These are phyloP conservation scores for Leccinum longicurvipes DNA, from an alignment of 768 basidiomycete genomes.

Conservation along the genomic window DNA sequence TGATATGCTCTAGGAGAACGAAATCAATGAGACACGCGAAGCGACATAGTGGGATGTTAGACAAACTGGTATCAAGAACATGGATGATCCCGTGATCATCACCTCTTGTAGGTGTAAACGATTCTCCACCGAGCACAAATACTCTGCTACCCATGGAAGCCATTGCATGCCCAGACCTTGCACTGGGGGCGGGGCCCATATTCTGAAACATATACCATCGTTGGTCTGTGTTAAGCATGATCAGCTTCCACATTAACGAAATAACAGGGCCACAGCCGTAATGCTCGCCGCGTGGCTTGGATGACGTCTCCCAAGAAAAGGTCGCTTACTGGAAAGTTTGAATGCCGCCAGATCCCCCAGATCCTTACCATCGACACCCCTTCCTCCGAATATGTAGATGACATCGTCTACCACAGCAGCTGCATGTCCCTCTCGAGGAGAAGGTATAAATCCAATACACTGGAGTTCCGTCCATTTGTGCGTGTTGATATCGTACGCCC, in stretches of 20 bases:
- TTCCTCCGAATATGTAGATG: constrained; percentile 94
- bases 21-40: constrained; percentile 4
- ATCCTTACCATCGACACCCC: constrained; percentile 97
- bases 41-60: not conserved
- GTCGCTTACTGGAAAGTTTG: constrained; percentile 86
- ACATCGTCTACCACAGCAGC: constrained; percentile 96
- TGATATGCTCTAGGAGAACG: constrained; percentile 70
- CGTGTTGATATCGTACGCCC: constrained; percentile 84
- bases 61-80: constrained; percentile 91
- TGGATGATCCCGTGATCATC: constrained; percentile 86
- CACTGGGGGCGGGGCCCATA: constrained; percentile 94
- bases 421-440: constrained; percentile 93
- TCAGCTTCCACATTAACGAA: constrained; percentile 12
- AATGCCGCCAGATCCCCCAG: constrained; percentile 93
- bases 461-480: constrained; percentile 86
- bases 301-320: not conserved
- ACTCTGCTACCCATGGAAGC: constrained; percentile 85
- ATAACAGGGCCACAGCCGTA: not conserved
- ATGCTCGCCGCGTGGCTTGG: not conserved
- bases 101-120: constrained; percentile 63
- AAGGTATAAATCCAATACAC: constrained; percentile 96
- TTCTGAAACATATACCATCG: constrained; percentile 99
- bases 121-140: constrained; percentile 94
- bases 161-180: constrained; percentile 98
- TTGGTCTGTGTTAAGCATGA: constrained; percentile 56